phyloP scores from a whole-genome alignment of 495 filamentous ascomycete species.

The Pseudevernia furfuracea region DNA sequence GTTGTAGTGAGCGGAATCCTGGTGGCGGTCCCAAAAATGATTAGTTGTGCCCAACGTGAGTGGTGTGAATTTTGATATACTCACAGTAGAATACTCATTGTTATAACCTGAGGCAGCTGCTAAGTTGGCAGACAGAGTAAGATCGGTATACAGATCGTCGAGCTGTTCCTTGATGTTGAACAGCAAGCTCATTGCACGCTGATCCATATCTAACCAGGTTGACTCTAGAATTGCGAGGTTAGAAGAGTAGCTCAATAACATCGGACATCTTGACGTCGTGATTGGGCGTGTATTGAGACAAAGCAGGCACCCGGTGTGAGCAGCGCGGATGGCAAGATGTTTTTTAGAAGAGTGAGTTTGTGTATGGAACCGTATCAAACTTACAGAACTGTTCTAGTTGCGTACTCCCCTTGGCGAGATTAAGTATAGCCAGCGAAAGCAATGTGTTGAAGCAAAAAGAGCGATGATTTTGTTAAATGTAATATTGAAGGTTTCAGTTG shows the following conservation, averaged over 20 bases:
- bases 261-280: neutral
- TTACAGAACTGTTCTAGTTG: neutral
- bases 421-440: neutral
- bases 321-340: no score
- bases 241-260: neutral
- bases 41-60: neutral
- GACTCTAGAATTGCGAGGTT: conserved; percentile 4
- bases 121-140: neutral
- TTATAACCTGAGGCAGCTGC: neutral
- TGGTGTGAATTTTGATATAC: neutral
- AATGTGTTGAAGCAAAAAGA: neutral
- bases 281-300: neutral
- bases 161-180: neutral
- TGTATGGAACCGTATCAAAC: neutral
- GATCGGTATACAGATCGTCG: neutral
- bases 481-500: neutral
- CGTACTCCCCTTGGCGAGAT: neutral
- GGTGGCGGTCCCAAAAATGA: neutral
- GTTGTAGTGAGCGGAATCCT: neutral
- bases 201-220: neutral
- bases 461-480: neutral
- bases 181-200: neutral
- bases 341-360: neutral
- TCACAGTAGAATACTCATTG: neutral
- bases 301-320: neutral